These are phyloP conservation scores for Kodamaea kakaduensis DNA, from an alignment of 805 yeast genomes.

Conservation along the genomic window DNA sequence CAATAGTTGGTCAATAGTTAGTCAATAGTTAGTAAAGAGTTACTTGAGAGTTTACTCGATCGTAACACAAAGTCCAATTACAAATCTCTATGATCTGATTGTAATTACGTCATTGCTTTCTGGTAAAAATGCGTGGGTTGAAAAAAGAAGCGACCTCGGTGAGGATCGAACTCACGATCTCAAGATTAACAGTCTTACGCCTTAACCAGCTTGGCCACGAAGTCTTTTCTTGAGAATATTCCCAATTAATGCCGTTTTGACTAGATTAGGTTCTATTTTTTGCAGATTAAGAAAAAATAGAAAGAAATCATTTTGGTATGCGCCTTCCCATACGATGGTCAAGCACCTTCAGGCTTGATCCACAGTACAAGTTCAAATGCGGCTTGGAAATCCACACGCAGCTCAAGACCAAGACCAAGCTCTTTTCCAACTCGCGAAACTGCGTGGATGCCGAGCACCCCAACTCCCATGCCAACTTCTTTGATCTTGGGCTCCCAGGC, in stretches of 20 bases:
- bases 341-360: slow-evolving; percentile 14
- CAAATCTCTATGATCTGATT: no score
- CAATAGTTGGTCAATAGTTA: no score
- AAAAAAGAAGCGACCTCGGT: slow-evolving; percentile 15
- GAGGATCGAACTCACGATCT: slow-evolving; percentile 20
- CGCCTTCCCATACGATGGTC: neutral
- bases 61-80: no score
- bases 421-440: slow-evolving; percentile 62
- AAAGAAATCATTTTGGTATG: neutral
- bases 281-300: neutral
- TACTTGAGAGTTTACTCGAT: no score
- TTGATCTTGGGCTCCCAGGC: slow-evolving; percentile 88
- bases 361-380: slow-evolving; percentile 50
- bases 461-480: slow-evolving; percentile 68
- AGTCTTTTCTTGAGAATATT: slow-evolving; percentile 10
- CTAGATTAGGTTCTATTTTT: neutral
- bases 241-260: no score
- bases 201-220: slow-evolving; percentile 20
- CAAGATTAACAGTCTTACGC: slow-evolving; percentile 20
- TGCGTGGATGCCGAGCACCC: slow-evolving; percentile 38
- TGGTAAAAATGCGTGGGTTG: no score
- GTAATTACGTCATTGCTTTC: no score
- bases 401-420: slow-evolving; percentile 64
- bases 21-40: no score
- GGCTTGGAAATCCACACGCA: slow-evolving; percentile 96